These are phyloP conservation scores for Isabelozyma heimii DNA, from an alignment of 805 yeast species.

Conservation along the genomic window DNA sequence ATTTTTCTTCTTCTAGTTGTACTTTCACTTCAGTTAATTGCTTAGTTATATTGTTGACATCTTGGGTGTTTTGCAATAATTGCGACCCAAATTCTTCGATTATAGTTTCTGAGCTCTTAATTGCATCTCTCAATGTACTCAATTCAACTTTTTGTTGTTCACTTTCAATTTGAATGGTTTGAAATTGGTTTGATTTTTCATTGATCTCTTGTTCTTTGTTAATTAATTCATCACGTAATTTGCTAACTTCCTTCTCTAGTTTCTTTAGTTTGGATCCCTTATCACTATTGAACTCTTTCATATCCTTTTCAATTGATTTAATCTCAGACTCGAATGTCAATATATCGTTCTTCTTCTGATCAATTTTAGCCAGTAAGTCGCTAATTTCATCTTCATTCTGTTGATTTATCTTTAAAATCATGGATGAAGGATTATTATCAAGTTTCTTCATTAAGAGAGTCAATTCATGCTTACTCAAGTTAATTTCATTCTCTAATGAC, in stretches of 20 bases:
- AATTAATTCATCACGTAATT: slow-evolving; percentile 30
- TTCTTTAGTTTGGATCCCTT: slow-evolving; percentile 78
- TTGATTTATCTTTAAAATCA: slow-evolving; percentile 50
- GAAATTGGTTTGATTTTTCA: slow-evolving; percentile 51
- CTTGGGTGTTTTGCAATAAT: slow-evolving; percentile 6
- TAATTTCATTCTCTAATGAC: slow-evolving; percentile 56
- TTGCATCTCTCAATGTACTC: slow-evolving; percentile 39
- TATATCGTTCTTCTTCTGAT: slow-evolving; percentile 28
- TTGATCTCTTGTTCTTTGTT: slow-evolving; percentile 42
- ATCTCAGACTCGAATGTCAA: slow-evolving; percentile 43
- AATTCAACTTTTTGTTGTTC: slow-evolving; percentile 68
- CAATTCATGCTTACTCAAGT: slow-evolving; percentile 57
- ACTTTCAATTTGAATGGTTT: slow-evolving; percentile 62
- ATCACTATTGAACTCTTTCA: slow-evolving; percentile 74
- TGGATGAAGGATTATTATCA: slow-evolving; percentile 54
- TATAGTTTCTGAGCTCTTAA: slow-evolving; percentile 29
- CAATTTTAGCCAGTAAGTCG: slow-evolving; percentile 35
- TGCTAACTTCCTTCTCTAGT: slow-evolving; percentile 50
- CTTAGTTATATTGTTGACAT: slow-evolving; percentile 21
- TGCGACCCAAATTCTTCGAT: slow-evolving; percentile 25
- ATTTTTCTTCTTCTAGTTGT: slow-evolving; percentile 52
- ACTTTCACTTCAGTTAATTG: slow-evolving; percentile 17
- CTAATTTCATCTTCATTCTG: slow-evolving; percentile 45
- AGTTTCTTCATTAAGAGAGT: slow-evolving; percentile 53
- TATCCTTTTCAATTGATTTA: slow-evolving; percentile 62